phyloP scores from a whole-genome alignment of 768 basidiomycete genomes.

The Phaeolepiota aurea region DNA sequence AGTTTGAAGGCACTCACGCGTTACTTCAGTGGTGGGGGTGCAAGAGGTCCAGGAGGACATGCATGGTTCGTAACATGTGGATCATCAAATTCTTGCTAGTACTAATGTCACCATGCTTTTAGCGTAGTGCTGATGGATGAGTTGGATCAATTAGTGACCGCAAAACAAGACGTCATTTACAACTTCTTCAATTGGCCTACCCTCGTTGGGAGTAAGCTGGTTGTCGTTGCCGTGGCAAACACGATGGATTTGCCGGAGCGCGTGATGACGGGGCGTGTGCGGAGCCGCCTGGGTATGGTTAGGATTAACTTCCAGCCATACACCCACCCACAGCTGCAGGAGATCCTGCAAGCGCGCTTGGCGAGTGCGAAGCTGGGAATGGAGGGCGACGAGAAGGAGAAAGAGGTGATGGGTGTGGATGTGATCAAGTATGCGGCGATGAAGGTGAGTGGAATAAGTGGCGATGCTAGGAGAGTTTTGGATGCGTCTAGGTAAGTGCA shows the following conservation, averaged over 20 bases:
- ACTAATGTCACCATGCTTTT: constrained; percentile 6
- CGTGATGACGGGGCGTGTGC: constrained; percentile 85
- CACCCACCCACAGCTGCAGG: constrained; percentile 63
- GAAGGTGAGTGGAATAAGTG: constrained; percentile 66
- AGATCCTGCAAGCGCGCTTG: constrained; percentile 83
- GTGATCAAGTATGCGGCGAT: constrained; percentile 82
- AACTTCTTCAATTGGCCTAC: constrained; percentile 99
- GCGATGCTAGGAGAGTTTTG: constrained; percentile 87
- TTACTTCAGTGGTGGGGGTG: constrained; percentile 62
- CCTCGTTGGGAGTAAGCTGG: constrained; percentile 74
- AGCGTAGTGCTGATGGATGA: constrained; percentile 99
- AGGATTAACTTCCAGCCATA: constrained; percentile 93
- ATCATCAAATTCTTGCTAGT: constrained; percentile 1
- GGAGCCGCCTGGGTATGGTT: constrained; percentile 86
- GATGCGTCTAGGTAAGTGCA: constrained; percentile 85
- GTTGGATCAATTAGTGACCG: constrained; percentile 91
- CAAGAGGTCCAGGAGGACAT: constrained; percentile 70
- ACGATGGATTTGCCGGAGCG: constrained; percentile 97
- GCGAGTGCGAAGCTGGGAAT: constrained; percentile 45
- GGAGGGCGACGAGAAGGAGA: constrained; percentile 34
- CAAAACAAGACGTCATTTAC: constrained; percentile 97
- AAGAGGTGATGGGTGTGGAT: constrained; percentile 49
- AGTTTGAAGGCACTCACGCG: constrained; percentile 70
- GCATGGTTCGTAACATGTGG: constrained; percentile 59
- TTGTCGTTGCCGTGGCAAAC: constrained; percentile 96